Conservation (phyloP, 768 basidiomycete genomes). For the Boletus barrowsii region DNA sequence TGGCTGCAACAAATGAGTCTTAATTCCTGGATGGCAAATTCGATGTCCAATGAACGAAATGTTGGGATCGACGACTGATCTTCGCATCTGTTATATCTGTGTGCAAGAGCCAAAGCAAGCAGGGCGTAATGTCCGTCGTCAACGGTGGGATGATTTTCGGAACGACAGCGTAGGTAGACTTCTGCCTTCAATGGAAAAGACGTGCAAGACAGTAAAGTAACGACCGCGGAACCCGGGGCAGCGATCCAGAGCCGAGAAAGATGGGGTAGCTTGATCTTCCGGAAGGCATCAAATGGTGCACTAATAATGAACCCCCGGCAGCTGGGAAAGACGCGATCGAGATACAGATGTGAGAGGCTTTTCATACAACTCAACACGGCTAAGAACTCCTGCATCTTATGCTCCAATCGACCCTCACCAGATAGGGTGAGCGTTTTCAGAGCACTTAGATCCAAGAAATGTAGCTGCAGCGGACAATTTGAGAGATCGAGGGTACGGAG, state of each 20-base stretch:
- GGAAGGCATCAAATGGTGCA: not conserved
- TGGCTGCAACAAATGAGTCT: not conserved
- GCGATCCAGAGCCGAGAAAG: conserved; percentile 5
- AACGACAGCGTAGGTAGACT: not conserved
- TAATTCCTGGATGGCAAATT: too few species aligned
- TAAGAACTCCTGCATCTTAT: conserved; percentile 30
- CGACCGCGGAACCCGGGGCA: conserved; percentile 1
- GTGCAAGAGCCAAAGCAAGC: not conserved
- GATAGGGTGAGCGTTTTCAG: too few species aligned
- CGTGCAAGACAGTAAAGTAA: conserved; percentile 2
- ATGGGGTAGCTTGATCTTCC: not conserved
- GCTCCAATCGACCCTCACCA: conserved; percentile 11
- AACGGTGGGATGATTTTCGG: too few species aligned
- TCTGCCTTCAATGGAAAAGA: not conserved
- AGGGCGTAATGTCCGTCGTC: not conserved
- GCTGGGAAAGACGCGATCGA: conserved; percentile 31
- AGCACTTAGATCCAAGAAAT: too few species aligned
- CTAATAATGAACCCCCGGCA: not conserved
- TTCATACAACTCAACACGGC: conserved; percentile 33
- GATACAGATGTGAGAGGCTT: conserved; percentile 31
- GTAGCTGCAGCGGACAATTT: too few species aligned
- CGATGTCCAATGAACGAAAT: not conserved
- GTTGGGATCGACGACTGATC: not conserved
- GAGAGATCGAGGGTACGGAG: too few species aligned
- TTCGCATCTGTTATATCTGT: not conserved